Base-by-base conservation (phyloP, 176 grass and related monocot genomes). In the Avena insularis region DNA sequence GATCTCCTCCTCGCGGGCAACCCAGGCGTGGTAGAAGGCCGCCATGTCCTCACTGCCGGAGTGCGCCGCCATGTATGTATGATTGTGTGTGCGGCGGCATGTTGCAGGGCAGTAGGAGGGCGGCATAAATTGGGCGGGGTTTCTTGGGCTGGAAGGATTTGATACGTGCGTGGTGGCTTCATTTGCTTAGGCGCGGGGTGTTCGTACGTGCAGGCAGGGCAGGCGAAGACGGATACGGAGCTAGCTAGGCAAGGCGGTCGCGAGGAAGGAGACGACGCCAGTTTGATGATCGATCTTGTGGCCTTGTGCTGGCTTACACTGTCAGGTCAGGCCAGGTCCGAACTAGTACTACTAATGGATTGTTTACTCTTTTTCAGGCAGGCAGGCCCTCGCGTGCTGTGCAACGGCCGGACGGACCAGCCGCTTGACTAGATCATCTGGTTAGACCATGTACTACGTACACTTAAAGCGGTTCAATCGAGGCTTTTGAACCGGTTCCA, bases 1-100 rank as follows among this genome's bases (percentile, higher is more conserved):
- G 23, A 97, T 78, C 46, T 82, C 59, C 86, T 97, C 95, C 83
- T 94, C 90, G 54, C 89, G 87, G 1, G 4, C 1, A 11, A 91
- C 49, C 92, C 92, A 97, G 49, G 85, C 53, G 15, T 79, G 87
- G 78, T 91, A 97, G 92, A 91, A 94, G 3, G 71, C 66, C 21
- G 50, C 88, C 92, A 97, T 97, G 36, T 82, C 63, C 63, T 66
- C 33, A 35, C 33, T 77, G 17, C 75, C 73, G 14, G 79, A 5
- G 23, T 45, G 36, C 25, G n/a, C 46, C 86, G 31, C 31, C 31
- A 80, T 71, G 70, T 45, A 46, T 33, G 2, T 35, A 35, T 35
- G 33, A 3, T 5, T n/a, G 33, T 35, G 2, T 35, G 33, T 35
- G 8, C 55, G 80, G 73, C 79, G 85, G 48, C 80, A 84, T 79